Evolutionary conservation across 352 stramenopile species (phyloP).

Genomic region (Globisporangium mamillatum): DNA sequence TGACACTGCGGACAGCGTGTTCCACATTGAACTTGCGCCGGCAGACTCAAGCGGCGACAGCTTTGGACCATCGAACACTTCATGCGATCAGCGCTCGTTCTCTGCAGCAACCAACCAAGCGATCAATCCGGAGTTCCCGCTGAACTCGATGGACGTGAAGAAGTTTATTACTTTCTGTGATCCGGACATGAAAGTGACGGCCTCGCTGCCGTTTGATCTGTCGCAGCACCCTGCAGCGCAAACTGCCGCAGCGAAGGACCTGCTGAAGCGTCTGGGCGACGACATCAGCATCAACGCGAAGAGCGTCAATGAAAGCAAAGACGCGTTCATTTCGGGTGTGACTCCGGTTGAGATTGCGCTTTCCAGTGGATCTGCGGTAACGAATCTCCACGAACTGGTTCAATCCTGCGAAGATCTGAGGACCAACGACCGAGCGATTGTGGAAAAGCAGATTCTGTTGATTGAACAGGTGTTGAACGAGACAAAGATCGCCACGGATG

Average conservation of each 20-base stretch:
- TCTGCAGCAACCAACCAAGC: slow-evolving; percentile 12
- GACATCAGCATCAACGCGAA: slow-evolving; percentile 90
- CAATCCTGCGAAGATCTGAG: slow-evolving; percentile 47
- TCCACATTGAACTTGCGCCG: slow-evolving; percentile 5
- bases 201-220: slow-evolving; percentile 92
- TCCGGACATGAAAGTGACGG: slow-evolving; percentile 41
- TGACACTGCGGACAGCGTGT: slow-evolving; percentile 32
- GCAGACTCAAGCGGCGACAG: neutral
- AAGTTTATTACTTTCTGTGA: slow-evolving; percentile 76
- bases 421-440: slow-evolving; percentile 45
- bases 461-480: slow-evolving; percentile 57
- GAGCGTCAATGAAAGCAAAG: slow-evolving; percentile 67
- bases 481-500: slow-evolving; percentile 22
- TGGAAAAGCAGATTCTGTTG: slow-evolving; percentile 47
- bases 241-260: slow-evolving; percentile 93
- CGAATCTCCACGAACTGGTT: slow-evolving; percentile 49
- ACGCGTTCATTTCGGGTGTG: slow-evolving; percentile 66
- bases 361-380: slow-evolving; percentile 19
- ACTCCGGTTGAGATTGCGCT: slow-evolving; percentile 45
- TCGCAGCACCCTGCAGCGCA: slow-evolving; percentile 84
- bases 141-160: slow-evolving; percentile 65
- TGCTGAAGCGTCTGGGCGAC: slow-evolving; percentile 89
- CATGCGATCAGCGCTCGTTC: slow-evolving; percentile 63
- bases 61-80: slow-evolving; percentile 78
- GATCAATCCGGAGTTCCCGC: slow-evolving; percentile 74